Evolutionary conservation across 306 rosid genomes (phyloP), one percentile per base, ranked within the genome.

Genomic region (Comarum palustre): DNA sequence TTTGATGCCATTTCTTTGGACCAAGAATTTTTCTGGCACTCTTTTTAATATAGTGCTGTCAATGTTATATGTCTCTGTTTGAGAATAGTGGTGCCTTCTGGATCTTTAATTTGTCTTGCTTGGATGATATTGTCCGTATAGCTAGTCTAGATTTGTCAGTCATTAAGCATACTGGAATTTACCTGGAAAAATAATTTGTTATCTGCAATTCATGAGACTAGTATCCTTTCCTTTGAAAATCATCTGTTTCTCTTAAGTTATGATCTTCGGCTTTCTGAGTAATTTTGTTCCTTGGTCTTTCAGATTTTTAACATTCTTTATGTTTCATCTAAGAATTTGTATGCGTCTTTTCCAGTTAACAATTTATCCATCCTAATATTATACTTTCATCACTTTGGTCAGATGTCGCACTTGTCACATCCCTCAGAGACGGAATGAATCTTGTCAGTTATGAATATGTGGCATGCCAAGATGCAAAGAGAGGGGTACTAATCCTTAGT

Each of bases 401-500:
- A 83, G 98, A 93, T 73, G 86, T 91, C 69, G 96, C 90, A 58
- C 84, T 91, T 42, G 93, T 91, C 75, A 91, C 96, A 27, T 91
- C 97, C 38, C 78, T 91, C 79, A 87, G 96, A 79, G 96, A 91
- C 71, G 97, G 97, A 69, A 91, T 91, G 97, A 91, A 91, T 86
- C 96, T 91, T 71, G 96, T 91, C 71, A 91, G 96, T 73, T 91
- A 91, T 65, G 97, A 91, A 81, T 91, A 81, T 80, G 97, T 91
- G 71, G 97, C 97, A 25, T 89, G 97, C 90, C 96, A 91, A 79
- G 93, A 82, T 62, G 80, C 83, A 80, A 93, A 87, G 86, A 91
- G 79, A 84, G 97, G 96, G 51, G 96, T 91, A 72, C 90, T 89
- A 75, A 87, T 89, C 78, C 97, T 91, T 22, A 89, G 96, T 68